Base-by-base conservation (phyloP, 2,329 filamentous ascomycete species). In the Fusarium tjaetaba region DNA sequence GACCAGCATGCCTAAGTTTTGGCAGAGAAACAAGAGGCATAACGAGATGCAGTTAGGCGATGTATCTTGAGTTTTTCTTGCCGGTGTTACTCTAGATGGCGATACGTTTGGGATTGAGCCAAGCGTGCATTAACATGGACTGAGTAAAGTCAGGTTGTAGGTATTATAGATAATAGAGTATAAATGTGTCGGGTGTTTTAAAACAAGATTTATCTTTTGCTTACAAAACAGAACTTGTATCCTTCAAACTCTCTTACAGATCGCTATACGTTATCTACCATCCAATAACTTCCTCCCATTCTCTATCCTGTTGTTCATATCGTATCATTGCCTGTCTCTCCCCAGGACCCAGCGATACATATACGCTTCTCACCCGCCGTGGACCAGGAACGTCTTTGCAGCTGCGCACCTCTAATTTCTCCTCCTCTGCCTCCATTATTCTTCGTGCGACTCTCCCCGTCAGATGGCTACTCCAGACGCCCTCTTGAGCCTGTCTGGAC, bases 161-260 rank as follows among this genome's bases (percentile, higher is more conserved):
- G n/a, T n/a, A n/a, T n/a, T n/a, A n/a, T n/a, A n/a, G n/a, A n/a
- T n/a, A n/a, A n/a, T n/a, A n/a, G n/a, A n/a, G n/a, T n/a, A n/a
- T n/a, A n/a, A n/a, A n/a, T n/a, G n/a, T n/a, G n/a, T n/a, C n/a
- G n/a, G n/a, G n/a, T n/a, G n/a, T n/a, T n/a, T n/a, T n/a, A n/a
- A n/a, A n/a, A n/a, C n/a, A n/a, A n/a, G n/a, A n/a, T n/a, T n/a
- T n/a, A n/a, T n/a, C n/a, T n/a, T n/a, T n/a, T n/a, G n/a, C n/a
- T n/a, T n/a, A n/a, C n/a, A n/a, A n/a, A n/a, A n/a, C n/a, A n/a
- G n/a, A n/a, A n/a, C n/a, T n/a, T n/a, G n/a, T n/a, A n/a, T n/a
- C n/a, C n/a, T n/a, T n/a, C n/a, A n/a, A n/a, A 14, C 3, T 14
- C 24, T 3, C 0, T 26, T 3, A 11, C 1, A 15, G 2, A 28